A percentile compares a stretch with the other conserved stretches of the same genome.
phyloP scores from a whole-genome alignment of 2,329 filamentous ascomycete species.

The Malbranchea cinnamomea region DNA sequence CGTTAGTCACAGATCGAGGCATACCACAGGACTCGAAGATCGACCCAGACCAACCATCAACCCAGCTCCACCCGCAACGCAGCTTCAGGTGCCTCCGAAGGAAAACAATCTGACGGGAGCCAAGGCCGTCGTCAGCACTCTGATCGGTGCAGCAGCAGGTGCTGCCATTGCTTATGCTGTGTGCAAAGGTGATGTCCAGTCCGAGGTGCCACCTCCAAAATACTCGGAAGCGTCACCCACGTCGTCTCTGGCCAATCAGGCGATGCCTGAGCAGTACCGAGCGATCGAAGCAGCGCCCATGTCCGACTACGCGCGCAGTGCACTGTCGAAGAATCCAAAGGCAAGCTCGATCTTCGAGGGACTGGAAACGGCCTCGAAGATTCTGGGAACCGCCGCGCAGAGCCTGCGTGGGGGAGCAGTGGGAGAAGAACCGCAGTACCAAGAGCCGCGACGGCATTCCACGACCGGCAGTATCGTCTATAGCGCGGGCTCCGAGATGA shows the following conservation, averaged over 20 bases:
- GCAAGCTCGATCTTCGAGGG: slow-evolving; percentile 28
- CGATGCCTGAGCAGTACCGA: slow-evolving; percentile 13
- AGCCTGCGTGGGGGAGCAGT: slow-evolving; percentile 6
- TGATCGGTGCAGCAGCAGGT: slow-evolving; percentile 66
- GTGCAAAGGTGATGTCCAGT: slow-evolving; percentile 30
- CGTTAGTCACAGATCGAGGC: no score
- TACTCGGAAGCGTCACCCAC: slow-evolving; percentile 14
- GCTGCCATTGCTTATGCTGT: slow-evolving; percentile 64
- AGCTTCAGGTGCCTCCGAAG: slow-evolving; percentile 7
- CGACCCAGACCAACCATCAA: no score
- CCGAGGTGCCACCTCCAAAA: slow-evolving; percentile 14
- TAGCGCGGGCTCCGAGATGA: slow-evolving; percentile 15
- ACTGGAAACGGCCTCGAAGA: slow-evolving; percentile 15
- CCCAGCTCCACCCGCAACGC: slow-evolving; percentile 8
- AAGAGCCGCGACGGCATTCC: slow-evolving; percentile 1
- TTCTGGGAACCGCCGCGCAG: slow-evolving; percentile 8
- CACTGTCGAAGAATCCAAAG: slow-evolving; percentile 25
- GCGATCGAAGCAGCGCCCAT: slow-evolving; percentile 20
- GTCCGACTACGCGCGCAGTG: slow-evolving; percentile 20
- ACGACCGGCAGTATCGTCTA: slow-evolving; percentile 25
- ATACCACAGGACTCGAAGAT: no score
- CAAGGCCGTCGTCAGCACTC: slow-evolving; percentile 55
- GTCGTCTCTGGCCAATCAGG: slow-evolving; percentile 11
- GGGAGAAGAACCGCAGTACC: neutral
- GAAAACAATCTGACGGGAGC: slow-evolving; percentile 25